These are phyloP conservation scores for Alnus glutinosa DNA, from an alignment of 306 rosid species.

Conservation along the genomic window DNA sequence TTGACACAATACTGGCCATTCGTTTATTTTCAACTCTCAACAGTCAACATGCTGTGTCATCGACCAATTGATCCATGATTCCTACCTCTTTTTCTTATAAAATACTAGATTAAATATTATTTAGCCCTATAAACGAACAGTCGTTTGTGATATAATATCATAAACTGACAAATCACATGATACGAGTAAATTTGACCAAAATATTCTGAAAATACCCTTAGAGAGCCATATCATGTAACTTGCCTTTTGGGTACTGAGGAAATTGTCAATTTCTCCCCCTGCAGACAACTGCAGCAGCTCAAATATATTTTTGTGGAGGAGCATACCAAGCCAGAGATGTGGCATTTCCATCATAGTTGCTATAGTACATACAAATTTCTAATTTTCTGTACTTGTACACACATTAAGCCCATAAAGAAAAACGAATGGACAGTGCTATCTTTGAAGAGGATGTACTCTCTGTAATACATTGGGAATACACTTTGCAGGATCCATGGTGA, in stretches of 20 bases:
- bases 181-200: too few relatives aligned
- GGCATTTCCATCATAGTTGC: constrained; percentile 19
- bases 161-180: too few relatives aligned
- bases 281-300: not conserved
- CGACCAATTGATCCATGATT: too few relatives aligned
- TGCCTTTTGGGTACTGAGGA: not conserved
- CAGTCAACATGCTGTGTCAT: too few relatives aligned
- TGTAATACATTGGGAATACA: constrained; percentile 14
- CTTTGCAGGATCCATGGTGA: not conserved
- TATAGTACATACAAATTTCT: constrained; percentile 20
- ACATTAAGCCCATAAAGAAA: constrained; percentile 28
- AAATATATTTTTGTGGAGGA: not conserved
- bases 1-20: too few relatives aligned
- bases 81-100: too few relatives aligned
- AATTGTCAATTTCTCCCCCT: not conserved
- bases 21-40: too few relatives aligned
- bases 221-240: too few relatives aligned
- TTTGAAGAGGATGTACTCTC: constrained; percentile 2
- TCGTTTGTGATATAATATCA: too few relatives aligned
- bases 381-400: constrained; percentile 29
- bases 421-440: constrained; percentile 28
- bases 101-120: too few relatives aligned
- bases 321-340: constrained; percentile 1
- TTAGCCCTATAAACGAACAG: too few relatives aligned
- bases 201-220: too few relatives aligned